Conservation (phyloP, 2,329 filamentous ascomycete genomes). For the Penicillium janthinellum region DNA sequence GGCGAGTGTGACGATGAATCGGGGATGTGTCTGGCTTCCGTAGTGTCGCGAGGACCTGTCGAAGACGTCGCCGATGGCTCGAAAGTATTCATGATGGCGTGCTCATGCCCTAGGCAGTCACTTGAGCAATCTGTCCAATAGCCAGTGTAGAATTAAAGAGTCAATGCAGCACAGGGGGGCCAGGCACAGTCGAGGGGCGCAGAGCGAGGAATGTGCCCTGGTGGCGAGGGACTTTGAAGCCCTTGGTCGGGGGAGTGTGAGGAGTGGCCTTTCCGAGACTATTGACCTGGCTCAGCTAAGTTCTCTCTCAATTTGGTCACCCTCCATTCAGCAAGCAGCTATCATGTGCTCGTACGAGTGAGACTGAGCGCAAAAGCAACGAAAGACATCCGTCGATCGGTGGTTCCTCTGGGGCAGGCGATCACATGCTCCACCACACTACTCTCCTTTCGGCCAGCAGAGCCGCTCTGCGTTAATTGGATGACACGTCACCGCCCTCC, state of each 20-base stretch:
- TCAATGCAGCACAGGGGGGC: constrained; percentile 16
- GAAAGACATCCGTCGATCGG: constrained; percentile 16
- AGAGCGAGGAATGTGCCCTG: constrained; percentile 1
- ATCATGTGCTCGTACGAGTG: constrained; percentile 16
- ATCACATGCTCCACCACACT: constrained; percentile 23
- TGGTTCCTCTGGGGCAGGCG: constrained; percentile 17
- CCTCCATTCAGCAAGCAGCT: not conserved
- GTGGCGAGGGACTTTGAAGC: not conserved
- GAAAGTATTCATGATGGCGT: constrained; percentile 40
- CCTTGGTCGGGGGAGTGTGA: not conserved
- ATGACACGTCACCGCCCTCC: not conserved
- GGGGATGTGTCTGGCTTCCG: constrained; percentile 18
- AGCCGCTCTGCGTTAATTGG: not conserved
- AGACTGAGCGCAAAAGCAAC: constrained; percentile 1
- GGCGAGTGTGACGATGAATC: constrained; percentile 25
- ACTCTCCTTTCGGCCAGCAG: constrained; percentile 2
- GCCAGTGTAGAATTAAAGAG: not conserved
- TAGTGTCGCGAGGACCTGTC: constrained; percentile 16
- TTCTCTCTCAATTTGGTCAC: not conserved
- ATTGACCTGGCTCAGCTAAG: not conserved
- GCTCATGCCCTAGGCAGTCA: constrained; percentile 24
- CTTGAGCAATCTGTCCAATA: constrained; percentile 17
- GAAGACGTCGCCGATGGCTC: constrained; percentile 30
- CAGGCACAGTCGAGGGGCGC: not conserved
- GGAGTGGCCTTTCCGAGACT: not conserved